Percentiles rank a stretch among this genome's conserved stretches.
phyloP scores from a whole-genome alignment of 2,329 filamentous ascomycete genomes.

The Lasiodiplodia sp. region DNA sequence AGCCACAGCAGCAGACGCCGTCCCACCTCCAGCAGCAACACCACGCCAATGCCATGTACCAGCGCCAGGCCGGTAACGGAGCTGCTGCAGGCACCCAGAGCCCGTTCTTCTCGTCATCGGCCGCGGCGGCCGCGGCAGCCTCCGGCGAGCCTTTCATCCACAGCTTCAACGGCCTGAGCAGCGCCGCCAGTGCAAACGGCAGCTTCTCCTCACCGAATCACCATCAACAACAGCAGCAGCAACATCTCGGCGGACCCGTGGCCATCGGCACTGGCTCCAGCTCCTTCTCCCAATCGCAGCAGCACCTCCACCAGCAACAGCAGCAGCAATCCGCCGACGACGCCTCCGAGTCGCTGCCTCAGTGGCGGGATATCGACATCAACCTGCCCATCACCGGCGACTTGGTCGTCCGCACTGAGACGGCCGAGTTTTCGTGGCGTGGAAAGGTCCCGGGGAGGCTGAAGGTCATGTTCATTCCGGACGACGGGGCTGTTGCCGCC shows the following conservation, averaged over 20 bases:
- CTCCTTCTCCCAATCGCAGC: constrained; percentile 2
- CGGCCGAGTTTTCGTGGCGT: constrained; percentile 24
- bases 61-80: background rate
- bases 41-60: background rate
- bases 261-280: background rate
- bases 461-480: constrained; percentile 22
- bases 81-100: background rate
- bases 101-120: background rate
- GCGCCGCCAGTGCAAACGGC: background rate
- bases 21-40: constrained; percentile 1
- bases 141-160: constrained; percentile 12
- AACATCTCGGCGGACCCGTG: background rate
- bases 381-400: constrained; percentile 23
- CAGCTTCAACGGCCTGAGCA: constrained; percentile 11
- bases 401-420: constrained; percentile 26
- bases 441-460: constrained; percentile 19
- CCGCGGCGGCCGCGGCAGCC: background rate
- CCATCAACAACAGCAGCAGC: constrained; percentile 5
- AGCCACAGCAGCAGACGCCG: background rate
- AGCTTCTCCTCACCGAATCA: background rate
- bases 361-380: constrained; percentile 27
- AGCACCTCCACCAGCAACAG: background rate
- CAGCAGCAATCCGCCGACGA: background rate
- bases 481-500: background rate
- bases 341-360: background rate